Evolutionary conservation across 768 basidiomycete genomes (phyloP), one percentile per base, ranked within the genome.

Genomic region (Leucocoprinus sp.): DNA sequence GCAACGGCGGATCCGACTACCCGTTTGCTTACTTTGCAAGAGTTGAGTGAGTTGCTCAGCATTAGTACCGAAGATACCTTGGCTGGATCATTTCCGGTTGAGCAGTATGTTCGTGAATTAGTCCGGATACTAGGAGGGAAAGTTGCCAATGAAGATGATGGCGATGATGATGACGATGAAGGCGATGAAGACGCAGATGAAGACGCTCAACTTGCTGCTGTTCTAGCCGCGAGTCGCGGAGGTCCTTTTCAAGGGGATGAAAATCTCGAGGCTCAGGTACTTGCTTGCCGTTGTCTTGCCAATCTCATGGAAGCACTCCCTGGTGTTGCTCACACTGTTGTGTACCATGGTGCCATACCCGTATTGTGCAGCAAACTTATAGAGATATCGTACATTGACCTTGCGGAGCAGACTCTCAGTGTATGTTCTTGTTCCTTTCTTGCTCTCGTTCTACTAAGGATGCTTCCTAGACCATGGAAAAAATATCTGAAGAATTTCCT

Each of bases 241-340:
- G 75, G 70, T 4, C 60, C 69, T 1, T 84, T 71, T 57, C 80
- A 81, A 56, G 88, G 85, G 24, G 88, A 91, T 55, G 88, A 89
- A 49, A 88, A 87, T 54, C 76, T 87, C 23, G 93, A 98, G 66
- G 91, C 92, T 43, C 93, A 97, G 64, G 82, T 98, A 40, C 75
- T 98, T 37, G 96, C 96, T 22, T 97, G 93, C 64, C 76, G 96
- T 51, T 99, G 96, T 60, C 71, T 99, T 42, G 95, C 93, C 38
- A 98, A 99, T 62, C 73, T 99, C 45, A 93, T 98, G 91, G 96
- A 98, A 63, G 95, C 93, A n/a, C 73, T 98, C 17, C 96, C 96
- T 14, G 93, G 93, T 19, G 86, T 92, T 33, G 91, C 92, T n/a
- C 93, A 97, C 59, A 93, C 91, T 36, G 84, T 99, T 55, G 95